Conservation (phyloP, 768 basidiomycete genomes). For the Lactarius sp. region DNA sequence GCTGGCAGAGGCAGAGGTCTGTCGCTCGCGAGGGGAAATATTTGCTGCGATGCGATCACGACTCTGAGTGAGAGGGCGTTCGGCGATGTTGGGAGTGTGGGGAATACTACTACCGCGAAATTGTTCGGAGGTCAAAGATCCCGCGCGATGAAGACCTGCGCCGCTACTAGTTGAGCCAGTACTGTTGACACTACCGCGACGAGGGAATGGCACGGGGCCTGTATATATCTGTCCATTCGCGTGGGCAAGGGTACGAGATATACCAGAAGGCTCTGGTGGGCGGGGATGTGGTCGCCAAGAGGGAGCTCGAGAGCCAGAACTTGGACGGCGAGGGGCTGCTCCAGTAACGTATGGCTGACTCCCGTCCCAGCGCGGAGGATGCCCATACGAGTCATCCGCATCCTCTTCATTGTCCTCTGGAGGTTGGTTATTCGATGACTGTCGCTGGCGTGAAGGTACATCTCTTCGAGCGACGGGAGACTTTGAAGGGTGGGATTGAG, state of each 20-base stretch:
- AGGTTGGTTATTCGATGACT: not conserved
- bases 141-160: conserved; percentile 25
- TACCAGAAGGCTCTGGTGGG: conserved; percentile 16
- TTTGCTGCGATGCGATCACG: conserved; percentile 13
- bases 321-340: conserved; percentile 15
- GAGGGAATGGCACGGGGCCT: conserved; percentile 37
- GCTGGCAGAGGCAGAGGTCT: conserved; percentile 22
- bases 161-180: conserved; percentile 15
- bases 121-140: conserved; percentile 17
- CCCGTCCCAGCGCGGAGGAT: not conserved
- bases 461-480: conserved; percentile 14
- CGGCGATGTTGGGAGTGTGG: conserved; percentile 20
- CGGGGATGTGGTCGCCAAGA: conserved; percentile 2
- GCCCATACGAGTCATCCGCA: conserved; percentile 5
- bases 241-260: conserved; percentile 20
- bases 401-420: conserved; percentile 12
- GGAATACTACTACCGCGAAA: conserved; percentile 10
- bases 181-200: conserved; percentile 27
- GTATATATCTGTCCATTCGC: conserved; percentile 37
- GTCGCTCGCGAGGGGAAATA: conserved; percentile 15
- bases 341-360: conserved; percentile 13
- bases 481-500: not conserved
- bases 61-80: conserved; percentile 22
- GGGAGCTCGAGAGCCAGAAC: conserved; percentile 6
- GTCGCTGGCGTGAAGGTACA: conserved; percentile 16